Conservation (phyloP, 768 basidiomycete genomes). For the Hydnomerulius pinastri region DNA sequence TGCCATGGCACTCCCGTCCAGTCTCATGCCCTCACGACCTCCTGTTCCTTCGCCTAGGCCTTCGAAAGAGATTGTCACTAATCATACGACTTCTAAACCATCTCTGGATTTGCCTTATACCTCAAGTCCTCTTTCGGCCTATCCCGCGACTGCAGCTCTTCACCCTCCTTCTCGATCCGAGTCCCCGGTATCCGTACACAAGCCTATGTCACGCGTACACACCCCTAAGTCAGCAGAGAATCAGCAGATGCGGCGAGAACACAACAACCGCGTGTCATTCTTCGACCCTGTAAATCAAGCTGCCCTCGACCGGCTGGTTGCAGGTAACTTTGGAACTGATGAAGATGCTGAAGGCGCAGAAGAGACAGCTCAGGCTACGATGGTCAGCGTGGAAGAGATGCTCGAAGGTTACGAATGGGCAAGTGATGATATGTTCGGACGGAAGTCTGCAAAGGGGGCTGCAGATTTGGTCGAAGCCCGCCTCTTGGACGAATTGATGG, state of each 20-base stretch:
- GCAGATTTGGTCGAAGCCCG: constrained; percentile 93
- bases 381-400: constrained; percentile 97
- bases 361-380: constrained; percentile 76
- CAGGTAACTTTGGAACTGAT: constrained; percentile 42
- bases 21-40: constrained; percentile 25
- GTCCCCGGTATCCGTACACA: constrained; percentile 17
- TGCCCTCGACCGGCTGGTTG: constrained; percentile 68
- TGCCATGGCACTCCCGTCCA: constrained; percentile 22
- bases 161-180: constrained; percentile 22
- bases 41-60: constrained; percentile 27
- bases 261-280: constrained; percentile 78
- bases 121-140: constrained; percentile 18
- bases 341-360: constrained; percentile 62
- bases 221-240: constrained; percentile 35
- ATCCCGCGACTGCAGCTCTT: constrained; percentile 9
- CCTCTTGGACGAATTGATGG: constrained; percentile 85
- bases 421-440: constrained; percentile 70
- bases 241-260: constrained; percentile 46
- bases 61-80: constrained; percentile 10
- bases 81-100: constrained; percentile 12
- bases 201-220: constrained; percentile 28
- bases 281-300: constrained; percentile 82
- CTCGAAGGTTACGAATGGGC: constrained; percentile 98
- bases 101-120: constrained; percentile 21
- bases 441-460: constrained; percentile 66